Evolutionary conservation across 768 basidiomycete genomes (phyloP).

Genomic region (Tubosaeta sp.): DNA sequence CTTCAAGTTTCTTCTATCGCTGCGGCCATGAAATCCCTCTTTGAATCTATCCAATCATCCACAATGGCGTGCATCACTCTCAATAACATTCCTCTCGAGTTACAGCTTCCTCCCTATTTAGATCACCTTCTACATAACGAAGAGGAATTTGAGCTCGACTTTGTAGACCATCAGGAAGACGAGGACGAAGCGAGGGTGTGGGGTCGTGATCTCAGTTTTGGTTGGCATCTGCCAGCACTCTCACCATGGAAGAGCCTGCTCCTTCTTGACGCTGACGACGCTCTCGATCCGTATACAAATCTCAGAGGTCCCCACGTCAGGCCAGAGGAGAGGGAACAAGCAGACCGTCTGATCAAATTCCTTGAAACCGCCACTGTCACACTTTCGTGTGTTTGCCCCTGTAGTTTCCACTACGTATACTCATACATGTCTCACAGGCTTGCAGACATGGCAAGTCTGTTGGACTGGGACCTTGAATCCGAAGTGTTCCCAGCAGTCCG

Average conservation of each 20-base stretch:
- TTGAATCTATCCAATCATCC: constrained; percentile 70
- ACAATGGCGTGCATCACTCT: constrained; percentile 76
- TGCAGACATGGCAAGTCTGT: constrained; percentile 70
- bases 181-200: constrained; percentile 50
- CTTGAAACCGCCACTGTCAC: constrained; percentile 69
- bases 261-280: constrained; percentile 59
- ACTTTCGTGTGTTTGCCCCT: constrained; percentile 55
- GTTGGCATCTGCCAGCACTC: constrained; percentile 70
- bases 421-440: constrained; percentile 40
- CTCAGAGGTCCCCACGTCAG: constrained; percentile 55
- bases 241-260: constrained; percentile 92
- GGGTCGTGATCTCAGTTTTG: constrained; percentile 65
- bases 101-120: constrained; percentile 82
- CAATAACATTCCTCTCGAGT: constrained; percentile 73
- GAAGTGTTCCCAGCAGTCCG: constrained; percentile 90
- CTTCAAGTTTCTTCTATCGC: constrained; percentile 69
- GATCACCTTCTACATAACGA: constrained; percentile 66
- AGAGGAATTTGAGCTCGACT: constrained; percentile 53
- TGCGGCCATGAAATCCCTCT: constrained; percentile 73
- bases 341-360: constrained; percentile 71
- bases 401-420: not conserved
- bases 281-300: constrained; percentile 56
- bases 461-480: constrained; percentile 79
- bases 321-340: constrained; percentile 61
- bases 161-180: constrained; percentile 47